Evolutionary conservation across 2,329 filamentous ascomycete genomes (phyloP).

Genomic region (Periconia macrospinosa): DNA sequence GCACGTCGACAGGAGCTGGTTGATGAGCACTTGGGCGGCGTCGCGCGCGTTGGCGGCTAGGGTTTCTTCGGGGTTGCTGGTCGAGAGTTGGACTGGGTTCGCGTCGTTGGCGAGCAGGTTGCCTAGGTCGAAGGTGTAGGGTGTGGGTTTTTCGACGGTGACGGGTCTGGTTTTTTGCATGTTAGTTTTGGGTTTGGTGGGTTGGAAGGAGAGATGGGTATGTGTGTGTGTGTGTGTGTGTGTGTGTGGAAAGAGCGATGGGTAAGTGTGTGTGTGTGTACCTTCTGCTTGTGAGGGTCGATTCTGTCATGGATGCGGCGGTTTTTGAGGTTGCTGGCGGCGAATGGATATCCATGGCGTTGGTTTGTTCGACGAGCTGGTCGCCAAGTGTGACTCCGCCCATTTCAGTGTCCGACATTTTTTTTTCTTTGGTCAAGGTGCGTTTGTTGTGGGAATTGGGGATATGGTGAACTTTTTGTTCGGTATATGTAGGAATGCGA

Average conservation of each 20-base stretch:
- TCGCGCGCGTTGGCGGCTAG: constrained; percentile 79
- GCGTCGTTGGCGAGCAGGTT: constrained; percentile 84
- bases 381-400: constrained; percentile 30
- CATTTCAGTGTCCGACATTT: constrained; percentile 36
- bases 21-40: constrained; percentile 87
- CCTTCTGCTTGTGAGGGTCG: constrained; percentile 34
- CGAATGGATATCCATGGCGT: constrained; percentile 37
- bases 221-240: constrained; percentile 11
- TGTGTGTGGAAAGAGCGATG: no score
- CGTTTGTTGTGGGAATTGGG: background rate
- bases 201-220: constrained; percentile 1
- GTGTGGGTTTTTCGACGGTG: constrained; percentile 70
- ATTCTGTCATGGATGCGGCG: constrained; percentile 36
- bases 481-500: no score
- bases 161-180: constrained; percentile 25
- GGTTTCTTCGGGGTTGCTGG: constrained; percentile 59
- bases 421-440: constrained; percentile 1
- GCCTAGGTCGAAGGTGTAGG: constrained; percentile 90
- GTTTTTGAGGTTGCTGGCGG: constrained; percentile 26
- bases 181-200: constrained; percentile 7
- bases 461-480: background rate
- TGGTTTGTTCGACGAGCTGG: constrained; percentile 34
- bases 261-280: constrained; percentile 18
- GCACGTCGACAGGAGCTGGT: constrained; percentile 90
- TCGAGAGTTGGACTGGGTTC: constrained; percentile 70